Base-by-base conservation (phyloP, 1,284 basidiomycete species). In the Irpex lacteus region DNA sequence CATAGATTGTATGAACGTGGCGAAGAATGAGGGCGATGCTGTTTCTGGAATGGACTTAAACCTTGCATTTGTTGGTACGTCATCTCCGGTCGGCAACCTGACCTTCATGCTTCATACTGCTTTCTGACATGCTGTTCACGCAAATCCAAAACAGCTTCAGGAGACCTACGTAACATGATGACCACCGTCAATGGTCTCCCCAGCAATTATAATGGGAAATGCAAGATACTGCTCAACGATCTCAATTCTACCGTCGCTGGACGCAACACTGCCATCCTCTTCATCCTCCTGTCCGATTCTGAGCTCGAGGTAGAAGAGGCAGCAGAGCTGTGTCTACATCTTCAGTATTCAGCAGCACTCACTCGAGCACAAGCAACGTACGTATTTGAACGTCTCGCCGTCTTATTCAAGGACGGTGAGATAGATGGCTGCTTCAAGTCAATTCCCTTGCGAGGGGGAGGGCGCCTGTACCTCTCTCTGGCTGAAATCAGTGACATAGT, bases 261-360 rank as follows among this genome's bases (percentile, higher is more conserved):
- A 11, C 76, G 80, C 38, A 81, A 77, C 58, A 63, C 80, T 5
- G 55, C 79, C 1, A 60, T 82, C 15, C 74, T 82, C 7, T 65
- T 74, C 4, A 72, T 81, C 26, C 74, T 81, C 2, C 75, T 76
- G 15, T 69, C 66, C 67, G 75, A 75, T 11, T 66, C 67, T 44
- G 59, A 36, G 6, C 54, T 56, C n/a, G 54, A 56, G 34, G 9
- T 56, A 32, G 54, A 56, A 21, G 61, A 69, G 4, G 79, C 77
- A 1, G 76, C 74, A 0, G 80, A 82, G 57, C 67, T 77, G 2
- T 80, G 80, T 15, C 73, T 82, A 21, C 81, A 82, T 55, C 54
- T 56, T 26, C 54, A 49, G 38, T 59, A 59, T 44, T 59, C 58
- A 0, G 58, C 58, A 2, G 13, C 44, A 40, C 38, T 59, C 9